Evolutionary conservation across 495 filamentous ascomycete genomes (phyloP).

Genomic region (Hyaloscypha bicolor): DNA sequence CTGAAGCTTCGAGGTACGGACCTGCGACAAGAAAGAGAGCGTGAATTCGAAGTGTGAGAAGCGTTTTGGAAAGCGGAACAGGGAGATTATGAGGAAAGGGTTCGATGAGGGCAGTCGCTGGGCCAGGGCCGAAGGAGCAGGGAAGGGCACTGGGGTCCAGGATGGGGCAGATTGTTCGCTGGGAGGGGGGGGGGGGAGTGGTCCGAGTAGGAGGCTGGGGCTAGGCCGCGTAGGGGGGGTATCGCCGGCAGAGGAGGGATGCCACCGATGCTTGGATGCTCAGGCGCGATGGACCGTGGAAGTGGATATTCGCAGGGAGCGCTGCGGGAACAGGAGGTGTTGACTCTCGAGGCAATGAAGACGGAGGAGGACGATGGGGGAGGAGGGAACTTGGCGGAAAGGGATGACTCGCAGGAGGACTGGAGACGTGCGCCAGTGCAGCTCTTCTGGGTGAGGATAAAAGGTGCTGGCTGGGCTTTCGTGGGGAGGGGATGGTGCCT

Average conservation of each 20-base stretch:
- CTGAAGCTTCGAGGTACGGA: slow-evolving; percentile 29
- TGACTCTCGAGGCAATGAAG: not conserved
- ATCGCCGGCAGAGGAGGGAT: slow-evolving; percentile 9
- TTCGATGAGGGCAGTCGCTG: not conserved
- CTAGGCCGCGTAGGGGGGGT: slow-evolving; percentile 15
- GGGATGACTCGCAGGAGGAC: not conserved
- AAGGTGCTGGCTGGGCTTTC: not conserved
- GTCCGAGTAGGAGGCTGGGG: slow-evolving; percentile 14
- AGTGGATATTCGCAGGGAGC: slow-evolving; percentile 9
- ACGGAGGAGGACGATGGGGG: not conserved
- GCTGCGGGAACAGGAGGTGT: not conserved
- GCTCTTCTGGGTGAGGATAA: not conserved
- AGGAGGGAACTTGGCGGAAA: not conserved
- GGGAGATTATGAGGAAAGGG: slow-evolving; percentile 31
- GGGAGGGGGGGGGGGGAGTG: slow-evolving; percentile 5
- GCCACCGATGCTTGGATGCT: slow-evolving; percentile 11
- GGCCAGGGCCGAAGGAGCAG: not conserved
- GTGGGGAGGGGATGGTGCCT: not conserved
- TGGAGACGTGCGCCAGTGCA: not conserved
- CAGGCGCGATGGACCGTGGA: not conserved
- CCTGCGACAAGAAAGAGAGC: slow-evolving; percentile 36
- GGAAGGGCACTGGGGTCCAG: slow-evolving; percentile 7
- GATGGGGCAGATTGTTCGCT: slow-evolving; percentile 3
- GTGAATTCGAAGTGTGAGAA: slow-evolving; percentile 30
- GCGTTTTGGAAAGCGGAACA: slow-evolving; percentile 33